A percentile compares a stretch with the other conserved stretches of the same genome.
Evolutionary conservation across 192 early-diverging fungal species (phyloP).

Genomic region (Jimgerdemannia lactiflua): DNA sequence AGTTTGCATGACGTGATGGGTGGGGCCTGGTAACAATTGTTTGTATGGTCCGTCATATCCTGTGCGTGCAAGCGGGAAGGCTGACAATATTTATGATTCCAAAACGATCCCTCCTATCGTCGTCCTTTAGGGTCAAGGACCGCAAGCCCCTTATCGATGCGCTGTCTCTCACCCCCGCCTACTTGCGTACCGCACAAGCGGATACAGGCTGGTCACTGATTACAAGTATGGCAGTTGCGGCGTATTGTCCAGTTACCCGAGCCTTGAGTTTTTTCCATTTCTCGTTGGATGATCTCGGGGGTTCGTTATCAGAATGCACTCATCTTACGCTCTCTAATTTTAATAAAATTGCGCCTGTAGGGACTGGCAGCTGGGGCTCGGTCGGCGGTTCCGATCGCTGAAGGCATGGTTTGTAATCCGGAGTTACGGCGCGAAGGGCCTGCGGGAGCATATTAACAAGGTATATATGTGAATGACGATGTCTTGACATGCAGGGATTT

Average conservation of each 20-base stretch:
- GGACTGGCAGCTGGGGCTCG: constrained; percentile 57
- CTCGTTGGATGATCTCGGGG: too few relatives aligned
- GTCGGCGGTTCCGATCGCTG: constrained; percentile 57
- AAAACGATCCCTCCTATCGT: too few relatives aligned
- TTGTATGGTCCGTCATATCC: too few relatives aligned
- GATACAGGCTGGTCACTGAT: constrained; percentile 39
- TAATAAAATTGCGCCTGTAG: background rate
- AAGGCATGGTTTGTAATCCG: constrained; percentile 67
- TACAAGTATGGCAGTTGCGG: constrained; percentile 18
- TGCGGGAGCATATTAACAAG: constrained; percentile 25
- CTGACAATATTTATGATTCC: constrained; percentile 3
- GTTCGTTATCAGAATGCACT: too few relatives aligned
- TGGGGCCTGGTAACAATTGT: too few relatives aligned
- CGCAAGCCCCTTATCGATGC: constrained; percentile 43
- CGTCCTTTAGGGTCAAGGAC: constrained; percentile 56
- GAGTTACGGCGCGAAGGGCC: constrained; percentile 48
- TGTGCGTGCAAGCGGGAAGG: too few relatives aligned
- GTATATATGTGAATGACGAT: background rate
- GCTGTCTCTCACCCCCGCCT: constrained; percentile 48
- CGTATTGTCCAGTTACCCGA: too few relatives aligned
- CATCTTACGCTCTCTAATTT: too few relatives aligned
- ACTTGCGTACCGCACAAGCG: constrained; percentile 37
- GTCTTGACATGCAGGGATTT: background rate
- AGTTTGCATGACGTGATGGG: too few relatives aligned
- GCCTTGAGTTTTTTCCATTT: too few relatives aligned